A percentile compares a stretch with the other conserved stretches of the same genome.
phyloP scores from a whole-genome alignment of 2,329 filamentous ascomycete species.

The Clarireedia monteithiana region DNA sequence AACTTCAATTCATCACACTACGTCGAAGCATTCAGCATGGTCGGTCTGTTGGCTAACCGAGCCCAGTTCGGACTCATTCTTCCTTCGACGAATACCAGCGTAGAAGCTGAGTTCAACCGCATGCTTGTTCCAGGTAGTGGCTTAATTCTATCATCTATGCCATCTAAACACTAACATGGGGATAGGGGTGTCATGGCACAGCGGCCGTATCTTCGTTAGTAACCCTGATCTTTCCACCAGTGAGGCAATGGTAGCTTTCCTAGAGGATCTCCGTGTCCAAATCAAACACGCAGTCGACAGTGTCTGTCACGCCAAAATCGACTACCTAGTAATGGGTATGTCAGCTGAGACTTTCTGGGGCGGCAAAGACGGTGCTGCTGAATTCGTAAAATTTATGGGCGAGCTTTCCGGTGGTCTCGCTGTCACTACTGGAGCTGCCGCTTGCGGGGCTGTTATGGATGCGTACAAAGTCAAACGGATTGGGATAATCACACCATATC shows the following conservation, averaged over 20 bases:
- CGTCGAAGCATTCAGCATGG: background rate
- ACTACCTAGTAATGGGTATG: constrained; percentile 31
- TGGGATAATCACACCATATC: constrained; percentile 29
- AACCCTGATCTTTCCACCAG: constrained; percentile 27
- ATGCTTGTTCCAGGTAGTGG: constrained; percentile 24
- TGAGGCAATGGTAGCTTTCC: constrained; percentile 27
- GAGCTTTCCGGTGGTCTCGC: constrained; percentile 25
- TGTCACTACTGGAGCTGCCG: constrained; percentile 28
- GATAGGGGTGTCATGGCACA: constrained; percentile 20
- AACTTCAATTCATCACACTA: background rate
- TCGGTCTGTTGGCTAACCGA: background rate
- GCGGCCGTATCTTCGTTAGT: constrained; percentile 27
- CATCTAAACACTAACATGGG: background rate
- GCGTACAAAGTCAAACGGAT: constrained; percentile 25
- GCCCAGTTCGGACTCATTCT: constrained; percentile 28
- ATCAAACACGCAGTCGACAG: constrained; percentile 26
- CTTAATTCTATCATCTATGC: background rate
- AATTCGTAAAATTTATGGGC: constrained; percentile 28
- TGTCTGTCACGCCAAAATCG: constrained; percentile 25
- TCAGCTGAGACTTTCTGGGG: constrained; percentile 30
- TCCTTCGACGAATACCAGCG: constrained; percentile 30
- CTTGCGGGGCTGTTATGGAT: constrained; percentile 26
- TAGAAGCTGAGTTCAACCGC: constrained; percentile 30
- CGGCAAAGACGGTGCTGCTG: constrained; percentile 24
- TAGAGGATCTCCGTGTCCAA: constrained; percentile 25